Evolutionary conservation across 306 rosid species (phyloP).

Genomic region (Gynostemma pentaphyllum): DNA sequence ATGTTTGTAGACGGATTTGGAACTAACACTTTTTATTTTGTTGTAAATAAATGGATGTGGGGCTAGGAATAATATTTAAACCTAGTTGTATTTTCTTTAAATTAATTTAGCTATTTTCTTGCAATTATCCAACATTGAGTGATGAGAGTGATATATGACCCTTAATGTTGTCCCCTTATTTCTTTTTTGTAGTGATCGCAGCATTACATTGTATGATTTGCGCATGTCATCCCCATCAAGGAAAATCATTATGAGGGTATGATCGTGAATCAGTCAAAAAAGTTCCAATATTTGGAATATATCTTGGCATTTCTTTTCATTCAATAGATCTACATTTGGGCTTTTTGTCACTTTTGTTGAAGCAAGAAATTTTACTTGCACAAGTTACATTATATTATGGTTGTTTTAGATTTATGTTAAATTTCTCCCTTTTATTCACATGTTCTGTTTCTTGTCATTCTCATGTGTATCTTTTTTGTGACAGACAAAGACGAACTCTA

Average conservation of each 20-base stretch:
- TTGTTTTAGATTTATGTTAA: neutral
- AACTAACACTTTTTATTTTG: neutral
- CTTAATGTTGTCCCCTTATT: neutral
- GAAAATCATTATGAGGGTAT: slow-evolving; percentile 72
- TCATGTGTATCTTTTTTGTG: slow-evolving; percentile 25
- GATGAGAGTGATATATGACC: neutral
- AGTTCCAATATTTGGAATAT: neutral
- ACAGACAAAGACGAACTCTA: slow-evolving; percentile 80
- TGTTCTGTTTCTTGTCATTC: slow-evolving; percentile 11
- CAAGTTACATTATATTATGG: neutral
- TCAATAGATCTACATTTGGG: no score
- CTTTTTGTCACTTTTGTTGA: no score
- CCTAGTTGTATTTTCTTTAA: neutral
- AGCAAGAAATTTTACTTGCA: no score
- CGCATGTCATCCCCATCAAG: slow-evolving; percentile 59
- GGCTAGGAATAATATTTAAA: neutral
- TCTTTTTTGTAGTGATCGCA: slow-evolving; percentile 51
- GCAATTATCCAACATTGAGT: neutral
- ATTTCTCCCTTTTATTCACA: neutral
- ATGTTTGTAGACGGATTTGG: neutral
- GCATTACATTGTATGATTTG: slow-evolving; percentile 73
- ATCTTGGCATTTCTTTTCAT: neutral
- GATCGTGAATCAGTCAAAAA: neutral
- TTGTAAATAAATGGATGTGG: neutral
- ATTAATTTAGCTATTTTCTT: neutral